Base-by-base conservation (phyloP, 1,139 yeast genomes). In the Sugiyamaella paludigena region DNA sequence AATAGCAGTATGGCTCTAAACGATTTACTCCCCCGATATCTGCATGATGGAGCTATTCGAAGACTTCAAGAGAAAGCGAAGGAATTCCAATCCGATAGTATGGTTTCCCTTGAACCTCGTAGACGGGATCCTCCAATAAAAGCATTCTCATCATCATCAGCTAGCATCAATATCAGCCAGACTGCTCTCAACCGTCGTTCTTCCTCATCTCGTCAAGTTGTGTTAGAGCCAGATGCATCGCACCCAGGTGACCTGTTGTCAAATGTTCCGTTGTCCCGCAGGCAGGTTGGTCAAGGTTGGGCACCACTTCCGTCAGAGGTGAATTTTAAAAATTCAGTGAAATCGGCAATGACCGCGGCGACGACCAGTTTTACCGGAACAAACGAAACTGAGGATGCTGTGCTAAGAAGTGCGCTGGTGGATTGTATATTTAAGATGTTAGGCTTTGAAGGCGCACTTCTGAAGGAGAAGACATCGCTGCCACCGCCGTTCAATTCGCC, bases 171-270 rank as follows among this genome's bases (percentile, higher is more conserved):
- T 29, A 40, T 47, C 19, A 43, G 48, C n/a, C 29, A 44, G 1
- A 43, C 40, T 1, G 41, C 27, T 19, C 11, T 42, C 15, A 28
- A 34, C 12, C 13, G 16, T 26, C 24, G 40, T 16, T 33, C 16
- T 4, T 15, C 44, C 10, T 40, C 49, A 9, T 82, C 91, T 1
- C 72, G 87, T 50, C 86, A 85, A 57, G 88, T 85, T 19, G 75
- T 79, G 4, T 67, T 87, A 34, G 81, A 79, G 44, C 79, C 89
- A 0, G 71, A 84, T 42, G 74, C 74, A 16, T 75, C 79, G 29
- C 84, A 86, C 51, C 96, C 96, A 0, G 96, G 96, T 29, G 96
- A 88, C 64, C 72, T 88, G 49, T 69, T 88, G 12, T 85, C 95
- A 0, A 86, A 86, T 47, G 96, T 85, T 0, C 94, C 96, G 0